phyloP scores from a whole-genome alignment of 192 early-diverging fungal species.

The Entrophospora sp. region DNA sequence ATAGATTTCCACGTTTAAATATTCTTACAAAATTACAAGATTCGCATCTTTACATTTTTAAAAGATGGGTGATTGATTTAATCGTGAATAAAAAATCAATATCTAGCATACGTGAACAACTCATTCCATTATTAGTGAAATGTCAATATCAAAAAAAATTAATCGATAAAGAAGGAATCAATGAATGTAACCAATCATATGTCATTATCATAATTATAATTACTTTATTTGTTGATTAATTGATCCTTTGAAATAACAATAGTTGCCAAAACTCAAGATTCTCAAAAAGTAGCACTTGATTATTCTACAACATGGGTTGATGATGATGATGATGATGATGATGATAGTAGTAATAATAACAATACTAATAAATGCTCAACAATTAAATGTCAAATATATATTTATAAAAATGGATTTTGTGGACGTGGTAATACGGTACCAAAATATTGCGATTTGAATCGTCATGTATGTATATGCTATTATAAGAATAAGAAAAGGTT shows the following conservation, averaged over 20 bases:
- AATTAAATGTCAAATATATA: slow-evolving; percentile 45
- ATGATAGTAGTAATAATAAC: too few relatives aligned
- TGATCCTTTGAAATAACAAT: too few relatives aligned
- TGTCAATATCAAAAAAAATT: slow-evolving; percentile 74
- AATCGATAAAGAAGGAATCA: slow-evolving; percentile 53
- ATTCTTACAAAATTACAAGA: slow-evolving; percentile 78
- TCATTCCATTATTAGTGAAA: slow-evolving; percentile 80
- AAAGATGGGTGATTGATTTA: slow-evolving; percentile 87
- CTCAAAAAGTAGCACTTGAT: slow-evolving; percentile 26
- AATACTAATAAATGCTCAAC: too few relatives aligned
- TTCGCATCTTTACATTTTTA: slow-evolving; percentile 89
- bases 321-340: slow-evolving; percentile 37
- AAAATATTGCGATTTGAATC: slow-evolving; percentile 84
- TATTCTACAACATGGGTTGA: slow-evolving; percentile 29
- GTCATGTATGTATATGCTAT: slow-evolving; percentile 44
- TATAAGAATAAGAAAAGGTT: background rate
- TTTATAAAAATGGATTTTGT: slow-evolving; percentile 59
- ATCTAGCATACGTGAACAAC: slow-evolving; percentile 70
- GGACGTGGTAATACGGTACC: slow-evolving; percentile 77
- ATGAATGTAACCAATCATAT: slow-evolving; percentile 45
- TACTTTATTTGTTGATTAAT: too few relatives aligned
- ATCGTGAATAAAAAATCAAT: slow-evolving; percentile 50
- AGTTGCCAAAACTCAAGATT: slow-evolving; percentile 26
- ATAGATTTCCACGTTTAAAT: slow-evolving; percentile 71
- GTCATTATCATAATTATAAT: too few relatives aligned